A percentile compares a stretch with the other conserved stretches of the same genome.
Conservation (phyloP, 805 yeast species). For the Pichia ethanolica region DNA sequence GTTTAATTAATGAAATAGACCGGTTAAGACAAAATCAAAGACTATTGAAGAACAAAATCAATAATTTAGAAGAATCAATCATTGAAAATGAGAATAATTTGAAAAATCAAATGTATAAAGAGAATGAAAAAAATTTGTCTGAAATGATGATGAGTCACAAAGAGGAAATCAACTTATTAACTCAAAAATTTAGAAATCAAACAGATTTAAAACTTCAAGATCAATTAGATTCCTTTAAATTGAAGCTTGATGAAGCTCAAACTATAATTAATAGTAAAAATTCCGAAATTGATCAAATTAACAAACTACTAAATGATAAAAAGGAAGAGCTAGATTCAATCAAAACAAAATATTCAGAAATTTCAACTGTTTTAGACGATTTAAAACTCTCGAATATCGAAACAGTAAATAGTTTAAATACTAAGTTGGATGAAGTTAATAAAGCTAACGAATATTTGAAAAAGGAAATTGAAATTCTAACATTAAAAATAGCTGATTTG, state of each 20-base stretch:
- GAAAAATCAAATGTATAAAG: slow-evolving; percentile 25
- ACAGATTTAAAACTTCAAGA: slow-evolving; percentile 27
- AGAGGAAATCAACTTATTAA: slow-evolving; percentile 27
- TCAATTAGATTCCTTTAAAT: slow-evolving; percentile 28
- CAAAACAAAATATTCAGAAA: slow-evolving; percentile 1
- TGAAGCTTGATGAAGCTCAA: slow-evolving; percentile 15
- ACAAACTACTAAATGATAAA: slow-evolving; percentile 9
- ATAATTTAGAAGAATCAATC: slow-evolving; percentile 19
- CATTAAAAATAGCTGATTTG: slow-evolving; percentile 3
- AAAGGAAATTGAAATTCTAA: slow-evolving; percentile 6
- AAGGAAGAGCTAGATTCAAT: not conserved
- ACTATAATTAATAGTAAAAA: not conserved
- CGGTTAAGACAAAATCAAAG: slow-evolving; percentile 19
- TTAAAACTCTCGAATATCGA: not conserved
- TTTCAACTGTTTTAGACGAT: not conserved
- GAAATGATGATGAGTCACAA: slow-evolving; percentile 31
- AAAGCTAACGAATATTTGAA: slow-evolving; percentile 2
- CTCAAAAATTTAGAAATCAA: slow-evolving; percentile 17
- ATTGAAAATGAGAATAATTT: slow-evolving; percentile 24
- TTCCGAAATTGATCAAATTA: not conserved
- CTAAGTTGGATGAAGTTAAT: slow-evolving; percentile 1
- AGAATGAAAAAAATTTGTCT: slow-evolving; percentile 30
- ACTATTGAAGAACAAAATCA: slow-evolving; percentile 17
- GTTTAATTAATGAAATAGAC: slow-evolving; percentile 22
- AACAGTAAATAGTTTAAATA: not conserved